Base-by-base conservation (phyloP, 192 early-diverging fungal genomes). In the Gigaspora rosea region DNA sequence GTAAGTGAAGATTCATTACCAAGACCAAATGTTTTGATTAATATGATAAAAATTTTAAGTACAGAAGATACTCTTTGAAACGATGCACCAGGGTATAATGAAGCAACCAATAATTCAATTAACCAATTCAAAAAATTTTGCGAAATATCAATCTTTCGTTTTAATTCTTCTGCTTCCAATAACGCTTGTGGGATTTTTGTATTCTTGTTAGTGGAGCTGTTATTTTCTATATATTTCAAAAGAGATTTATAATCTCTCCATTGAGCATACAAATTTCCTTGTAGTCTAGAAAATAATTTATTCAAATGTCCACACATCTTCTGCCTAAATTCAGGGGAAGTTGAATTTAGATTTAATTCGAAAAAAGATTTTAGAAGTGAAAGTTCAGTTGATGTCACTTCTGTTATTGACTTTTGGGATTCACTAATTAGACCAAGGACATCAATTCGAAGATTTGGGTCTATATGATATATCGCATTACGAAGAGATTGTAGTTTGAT, bases 291-390 rank as follows among this genome's bases (percentile, higher is more conserved):
- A 41, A 92, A 84, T 36, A 94, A 79, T 58, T 88, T 85, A 8
- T 86, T 87, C 41, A 91, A 69, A 58, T 89, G 82, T 13, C 86
- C 86, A 49, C 83, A 85, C 57, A 95, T 82, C 71, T 89, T 89
- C 81, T 95, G 94, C 12, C 95, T 88, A 81, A 94, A 95, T 51
- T 95, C 94, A 0, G 94, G 91, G 27, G 90, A 90, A 27, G 91
- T 90, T 16, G 87, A 88, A 52, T 90, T 92, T 62, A 90, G 71
- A 73, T 94, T 95, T 16, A 90, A 87, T 0, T 86, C 84, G 33
- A 97, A 80, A 57, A 93, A 93, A 33, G 81, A 73, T 71, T 90
- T 88, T 35, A 97, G 61, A 66, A 93, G 80, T 0, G 84, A 78
- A n/a, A 91, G 76, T 76, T 97, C 94, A 13, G 85, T 81, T 9